Evolutionary conservation across 805 yeast species (phyloP).

Genomic region (Yamadazyma akitaensis): DNA sequence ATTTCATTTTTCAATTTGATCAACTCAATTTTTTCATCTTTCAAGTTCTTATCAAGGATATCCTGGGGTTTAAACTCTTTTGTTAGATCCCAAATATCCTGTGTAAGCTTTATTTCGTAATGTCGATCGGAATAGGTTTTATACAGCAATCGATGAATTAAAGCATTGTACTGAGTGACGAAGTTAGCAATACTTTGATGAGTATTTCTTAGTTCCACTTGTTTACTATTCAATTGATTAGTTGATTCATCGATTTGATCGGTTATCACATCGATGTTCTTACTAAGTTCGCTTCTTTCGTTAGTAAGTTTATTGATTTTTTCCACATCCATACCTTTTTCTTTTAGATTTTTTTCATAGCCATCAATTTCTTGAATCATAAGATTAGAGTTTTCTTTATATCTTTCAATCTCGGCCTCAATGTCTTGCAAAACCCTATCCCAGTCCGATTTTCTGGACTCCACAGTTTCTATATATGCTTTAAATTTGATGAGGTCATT

Average conservation of each 20-base stretch:
- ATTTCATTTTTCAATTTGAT: slow-evolving; percentile 31
- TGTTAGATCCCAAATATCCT: slow-evolving; percentile 10
- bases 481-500: slow-evolving; percentile 68
- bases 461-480: slow-evolving; percentile 68
- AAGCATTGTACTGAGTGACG: slow-evolving; percentile 54
- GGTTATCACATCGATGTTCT: slow-evolving; percentile 45
- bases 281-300: slow-evolving; percentile 58
- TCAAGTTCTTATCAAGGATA: slow-evolving; percentile 42
- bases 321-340: slow-evolving; percentile 58
- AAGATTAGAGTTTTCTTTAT: slow-evolving; percentile 40
- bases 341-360: slow-evolving; percentile 39
- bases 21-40: slow-evolving; percentile 43
- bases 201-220: slow-evolving; percentile 46
- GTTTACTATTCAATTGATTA: slow-evolving; percentile 46
- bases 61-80: slow-evolving; percentile 23
- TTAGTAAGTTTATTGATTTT: slow-evolving; percentile 61
- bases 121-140: slow-evolving; percentile 18
- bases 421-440: slow-evolving; percentile 53
- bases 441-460: slow-evolving; percentile 66
- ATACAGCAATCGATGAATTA: slow-evolving; percentile 44
- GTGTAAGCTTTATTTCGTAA: slow-evolving; percentile 39
- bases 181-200: slow-evolving; percentile 51
- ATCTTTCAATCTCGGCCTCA: slow-evolving; percentile 47
- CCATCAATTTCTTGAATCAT: slow-evolving; percentile 40
- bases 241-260: slow-evolving; percentile 45